Percentiles rank a stretch among this genome's conserved stretches.
Evolutionary conservation across 2,329 filamentous ascomycete genomes (phyloP).

Genomic region (Penicillium hordei): DNA sequence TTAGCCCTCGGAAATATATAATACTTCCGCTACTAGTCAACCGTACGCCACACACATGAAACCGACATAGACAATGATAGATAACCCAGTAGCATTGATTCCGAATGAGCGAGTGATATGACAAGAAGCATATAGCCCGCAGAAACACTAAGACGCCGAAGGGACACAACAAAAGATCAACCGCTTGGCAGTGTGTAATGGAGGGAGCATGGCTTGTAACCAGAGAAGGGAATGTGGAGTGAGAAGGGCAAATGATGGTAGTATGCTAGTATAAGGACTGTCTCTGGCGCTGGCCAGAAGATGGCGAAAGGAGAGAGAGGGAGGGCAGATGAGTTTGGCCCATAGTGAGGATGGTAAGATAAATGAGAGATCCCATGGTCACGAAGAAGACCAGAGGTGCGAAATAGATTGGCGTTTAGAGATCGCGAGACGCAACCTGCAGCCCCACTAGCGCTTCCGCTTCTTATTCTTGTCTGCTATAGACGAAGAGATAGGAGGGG

Average conservation of each 20-base stretch:
- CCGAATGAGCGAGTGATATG: conserved; percentile 24
- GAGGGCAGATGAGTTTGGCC: conserved; percentile 4
- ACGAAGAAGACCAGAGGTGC: conserved; percentile 2
- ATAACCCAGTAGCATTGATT: conserved; percentile 22
- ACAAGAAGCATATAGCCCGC: conserved; percentile 17
- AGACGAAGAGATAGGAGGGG: conserved; percentile 31
- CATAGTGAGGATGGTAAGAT: conserved; percentile 10
- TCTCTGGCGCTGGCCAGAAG: conserved; percentile 18
- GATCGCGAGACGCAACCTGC: conserved; percentile 1
- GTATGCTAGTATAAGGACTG: conserved; percentile 22
- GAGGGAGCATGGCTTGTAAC: conserved; percentile 14
- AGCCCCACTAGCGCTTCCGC: conserved; percentile 58
- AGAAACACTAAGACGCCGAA: conserved; percentile 24
- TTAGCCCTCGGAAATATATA: conserved; percentile 19
- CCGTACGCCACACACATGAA: conserved; percentile 5
- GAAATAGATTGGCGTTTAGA: conserved; percentile 4
- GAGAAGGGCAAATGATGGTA: conserved; percentile 10
- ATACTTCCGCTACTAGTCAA: conserved; percentile 4
- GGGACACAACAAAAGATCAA: conserved; percentile 22
- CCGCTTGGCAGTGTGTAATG: conserved; percentile 28
- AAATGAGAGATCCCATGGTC: conserved; percentile 6
- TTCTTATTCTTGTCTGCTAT: conserved; percentile 65
- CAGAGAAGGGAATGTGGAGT: conserved; percentile 21
- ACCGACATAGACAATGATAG: conserved; percentile 13
- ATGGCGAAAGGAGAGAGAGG: conserved; percentile 10